These are phyloP conservation scores for Paspalum notatum DNA, from an alignment of 176 grass and related monocot genomes.

Conservation along the genomic window DNA sequence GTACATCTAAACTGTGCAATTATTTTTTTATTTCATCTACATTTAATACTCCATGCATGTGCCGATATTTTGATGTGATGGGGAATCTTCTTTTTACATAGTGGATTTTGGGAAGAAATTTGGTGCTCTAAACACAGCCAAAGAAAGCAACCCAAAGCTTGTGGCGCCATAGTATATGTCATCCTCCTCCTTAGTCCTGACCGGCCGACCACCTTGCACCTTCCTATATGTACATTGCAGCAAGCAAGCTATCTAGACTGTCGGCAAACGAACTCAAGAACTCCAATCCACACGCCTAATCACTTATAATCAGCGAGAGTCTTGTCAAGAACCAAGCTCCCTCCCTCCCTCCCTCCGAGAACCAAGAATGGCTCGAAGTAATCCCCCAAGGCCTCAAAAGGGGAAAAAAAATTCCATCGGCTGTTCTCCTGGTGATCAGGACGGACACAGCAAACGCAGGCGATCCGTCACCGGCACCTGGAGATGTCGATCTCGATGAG, in stretches of 20 bases:
- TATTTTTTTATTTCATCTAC: too few relatives aligned
- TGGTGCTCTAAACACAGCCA: too few relatives aligned
- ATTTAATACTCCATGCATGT: too few relatives aligned
- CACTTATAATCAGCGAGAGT: not conserved
- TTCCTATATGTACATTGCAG: slow-evolving; percentile 52
- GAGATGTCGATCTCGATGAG: slow-evolving; percentile 87
- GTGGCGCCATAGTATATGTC: slow-evolving; percentile 11
- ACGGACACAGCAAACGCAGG: not conserved
- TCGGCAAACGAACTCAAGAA: slow-evolving; percentile 14
- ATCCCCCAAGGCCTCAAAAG: not conserved
- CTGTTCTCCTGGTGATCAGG: too few relatives aligned
- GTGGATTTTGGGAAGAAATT: too few relatives aligned
- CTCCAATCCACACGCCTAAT: slow-evolving; percentile 33
- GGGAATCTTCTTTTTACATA: too few relatives aligned
- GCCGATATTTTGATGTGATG: too few relatives aligned
- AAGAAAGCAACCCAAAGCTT: slow-evolving; percentile 8
- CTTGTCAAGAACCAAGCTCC: slow-evolving; percentile 14
- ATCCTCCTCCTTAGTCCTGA: not conserved
- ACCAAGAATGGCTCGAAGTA: slow-evolving; percentile 9
- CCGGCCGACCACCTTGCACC: too few relatives aligned
- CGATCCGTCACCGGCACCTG: slow-evolving; percentile 44
- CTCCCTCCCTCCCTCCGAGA: not conserved
- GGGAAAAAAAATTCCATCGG: not conserved
- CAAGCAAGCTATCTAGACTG: slow-evolving; percentile 25
- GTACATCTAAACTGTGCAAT: too few relatives aligned